phyloP scores from a whole-genome alignment of 306 rosid species.

The Prunus kanzakura region DNA sequence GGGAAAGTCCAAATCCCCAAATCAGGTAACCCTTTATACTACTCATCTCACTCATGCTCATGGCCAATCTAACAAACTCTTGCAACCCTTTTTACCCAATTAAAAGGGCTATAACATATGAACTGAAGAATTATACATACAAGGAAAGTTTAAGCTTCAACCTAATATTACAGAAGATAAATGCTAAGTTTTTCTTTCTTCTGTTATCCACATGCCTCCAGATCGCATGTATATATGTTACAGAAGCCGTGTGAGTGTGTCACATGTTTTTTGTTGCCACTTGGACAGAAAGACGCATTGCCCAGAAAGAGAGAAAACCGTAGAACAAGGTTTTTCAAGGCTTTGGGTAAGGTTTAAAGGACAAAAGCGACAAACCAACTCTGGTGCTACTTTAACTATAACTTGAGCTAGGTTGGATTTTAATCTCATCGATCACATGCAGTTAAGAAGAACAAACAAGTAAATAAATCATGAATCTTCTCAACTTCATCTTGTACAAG shows the following conservation, averaged over 20 bases:
- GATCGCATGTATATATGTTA: not conserved
- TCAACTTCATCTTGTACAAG: not conserved
- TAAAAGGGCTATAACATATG: not conserved
- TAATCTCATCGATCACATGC: not conserved
- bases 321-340: not conserved
- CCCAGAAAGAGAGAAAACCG: not conserved
- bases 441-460: not conserved
- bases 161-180: not conserved
- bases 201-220: not conserved
- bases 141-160: not conserved
- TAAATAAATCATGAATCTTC: not conserved
- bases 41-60: not conserved
- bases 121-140: not conserved
- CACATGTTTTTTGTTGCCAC: not conserved
- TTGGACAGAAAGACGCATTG: not conserved
- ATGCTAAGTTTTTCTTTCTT: not conserved
- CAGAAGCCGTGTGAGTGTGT: not conserved
- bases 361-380: not conserved
- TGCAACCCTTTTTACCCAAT: not conserved
- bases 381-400: not conserved
- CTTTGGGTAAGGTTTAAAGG: not conserved
- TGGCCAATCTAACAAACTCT: not conserved
- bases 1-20: conserved; percentile 20
- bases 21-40: not conserved
- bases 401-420: not conserved